phyloP scores from a whole-genome alignment of 2,329 filamentous ascomycete species.

The Zymoseptoria tritici region DNA sequence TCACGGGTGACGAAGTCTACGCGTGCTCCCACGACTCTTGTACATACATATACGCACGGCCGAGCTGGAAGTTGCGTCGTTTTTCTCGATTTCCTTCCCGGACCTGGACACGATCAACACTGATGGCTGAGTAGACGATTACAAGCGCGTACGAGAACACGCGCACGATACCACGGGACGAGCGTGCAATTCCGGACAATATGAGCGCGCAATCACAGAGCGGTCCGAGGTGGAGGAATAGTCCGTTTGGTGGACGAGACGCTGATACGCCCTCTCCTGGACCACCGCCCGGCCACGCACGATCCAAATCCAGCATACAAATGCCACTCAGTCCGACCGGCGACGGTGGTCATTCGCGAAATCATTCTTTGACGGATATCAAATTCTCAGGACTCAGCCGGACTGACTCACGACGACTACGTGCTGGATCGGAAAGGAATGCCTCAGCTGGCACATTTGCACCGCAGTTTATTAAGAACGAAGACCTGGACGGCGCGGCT shows the following conservation, averaged over 20 bases:
- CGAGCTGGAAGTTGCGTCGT: not conserved
- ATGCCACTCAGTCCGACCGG: slow-evolving; percentile 48
- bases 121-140: slow-evolving; percentile 5
- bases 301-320: slow-evolving; percentile 72
- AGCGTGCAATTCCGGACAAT: slow-evolving; percentile 11
- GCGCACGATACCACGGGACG: slow-evolving; percentile 17
- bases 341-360: slow-evolving; percentile 54
- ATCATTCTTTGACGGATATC: slow-evolving; percentile 56
- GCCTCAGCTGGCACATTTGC: slow-evolving; percentile 78
- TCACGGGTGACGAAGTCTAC: not conserved
- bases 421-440: slow-evolving; percentile 53
- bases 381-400: slow-evolving; percentile 19
- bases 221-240: slow-evolving; percentile 67
- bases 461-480: slow-evolving; percentile 88
- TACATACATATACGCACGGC: slow-evolving; percentile 13
- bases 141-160: slow-evolving; percentile 11
- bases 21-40: not conserved
- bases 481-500: slow-evolving; percentile 58
- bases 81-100: not conserved
- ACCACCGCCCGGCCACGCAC: slow-evolving; percentile 42
- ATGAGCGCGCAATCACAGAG: slow-evolving; percentile 53
- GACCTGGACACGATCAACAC: not conserved
- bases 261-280: slow-evolving; percentile 59
- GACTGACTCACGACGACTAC: slow-evolving; percentile 30
- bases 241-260: slow-evolving; percentile 62